Conservation (phyloP, 148 eudicot genomes). For the Pharnaceum exiguum region DNA sequence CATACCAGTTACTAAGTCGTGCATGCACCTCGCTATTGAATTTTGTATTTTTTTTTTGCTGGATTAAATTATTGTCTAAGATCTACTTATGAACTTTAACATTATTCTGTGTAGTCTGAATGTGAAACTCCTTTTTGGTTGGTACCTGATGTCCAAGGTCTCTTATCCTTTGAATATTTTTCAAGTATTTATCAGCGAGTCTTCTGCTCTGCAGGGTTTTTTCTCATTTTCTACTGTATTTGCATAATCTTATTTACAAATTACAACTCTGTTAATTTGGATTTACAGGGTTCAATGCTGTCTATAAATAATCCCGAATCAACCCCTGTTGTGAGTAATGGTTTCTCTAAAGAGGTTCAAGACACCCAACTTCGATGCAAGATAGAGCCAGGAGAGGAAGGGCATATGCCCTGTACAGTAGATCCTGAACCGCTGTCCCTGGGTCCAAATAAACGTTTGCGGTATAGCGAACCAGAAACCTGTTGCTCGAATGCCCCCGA, state of each 20-base stretch:
- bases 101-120: too few relatives aligned
- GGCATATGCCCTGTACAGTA: conserved; percentile 15
- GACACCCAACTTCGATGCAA: conserved; percentile 54
- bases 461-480: conserved; percentile 50
- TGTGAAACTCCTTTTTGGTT: too few relatives aligned
- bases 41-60: too few relatives aligned
- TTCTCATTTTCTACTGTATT: too few relatives aligned
- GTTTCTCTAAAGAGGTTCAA: conserved; percentile 37
- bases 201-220: too few relatives aligned
- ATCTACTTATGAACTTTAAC: too few relatives aligned
- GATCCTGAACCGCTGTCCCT: conserved; percentile 58
- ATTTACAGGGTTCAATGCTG: conserved; percentile 41
- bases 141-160: too few relatives aligned
- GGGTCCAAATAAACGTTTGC: conserved; percentile 46
- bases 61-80: too few relatives aligned
- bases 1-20: too few relatives aligned
- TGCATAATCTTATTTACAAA: not conserved
- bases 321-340: conserved; percentile 34
- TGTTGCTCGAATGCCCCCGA: conserved; percentile 74
- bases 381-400: conserved; percentile 64
- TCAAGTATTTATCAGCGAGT: too few relatives aligned
- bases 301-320: conserved; percentile 35
- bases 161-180: too few relatives aligned
- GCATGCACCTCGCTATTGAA: too few relatives aligned
- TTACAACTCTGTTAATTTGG: not conserved